A percentile compares a stretch with the other conserved stretches of the same genome.
Conservation (phyloP, 1,284 basidiomycete species). For the Moniliophthora roreri region DNA sequence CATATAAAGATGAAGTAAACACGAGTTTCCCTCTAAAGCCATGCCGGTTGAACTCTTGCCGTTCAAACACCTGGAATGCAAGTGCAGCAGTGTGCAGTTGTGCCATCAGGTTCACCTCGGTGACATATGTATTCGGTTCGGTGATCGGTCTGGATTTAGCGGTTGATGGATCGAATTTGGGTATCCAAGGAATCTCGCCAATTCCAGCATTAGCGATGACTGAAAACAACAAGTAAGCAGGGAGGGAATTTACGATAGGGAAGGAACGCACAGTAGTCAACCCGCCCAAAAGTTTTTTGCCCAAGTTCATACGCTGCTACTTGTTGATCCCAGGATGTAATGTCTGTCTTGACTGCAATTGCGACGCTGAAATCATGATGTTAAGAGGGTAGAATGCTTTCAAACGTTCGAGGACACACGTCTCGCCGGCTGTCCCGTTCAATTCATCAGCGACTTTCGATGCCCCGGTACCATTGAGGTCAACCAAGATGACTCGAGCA, state of each 20-base stretch:
- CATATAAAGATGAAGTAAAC: constrained; percentile 19
- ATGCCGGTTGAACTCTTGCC: constrained; percentile 17
- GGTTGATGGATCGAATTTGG: constrained; percentile 16
- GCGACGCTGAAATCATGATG: constrained; percentile 13
- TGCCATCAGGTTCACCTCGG: constrained; percentile 18
- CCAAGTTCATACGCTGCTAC: constrained; percentile 19
- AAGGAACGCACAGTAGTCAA: constrained; percentile 17
- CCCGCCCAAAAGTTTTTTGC: constrained; percentile 17
- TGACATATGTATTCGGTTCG: constrained; percentile 15
- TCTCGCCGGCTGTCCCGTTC: constrained; percentile 17
- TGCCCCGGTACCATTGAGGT: constrained; percentile 16
- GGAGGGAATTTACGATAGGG: neutral
- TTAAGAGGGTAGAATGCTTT: neutral
- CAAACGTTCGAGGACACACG: constrained; percentile 9
- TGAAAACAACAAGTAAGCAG: neutral
- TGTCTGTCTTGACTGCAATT: constrained; percentile 18
- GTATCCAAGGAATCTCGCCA: constrained; percentile 20
- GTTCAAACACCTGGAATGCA: constrained; percentile 22
- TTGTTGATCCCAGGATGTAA: constrained; percentile 20
- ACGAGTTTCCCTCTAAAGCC: constrained; percentile 22
- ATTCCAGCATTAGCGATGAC: constrained; percentile 24
- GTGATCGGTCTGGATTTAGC: constrained; percentile 15
- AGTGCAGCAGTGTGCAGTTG: constrained; percentile 22
- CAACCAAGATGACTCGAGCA: constrained; percentile 19
- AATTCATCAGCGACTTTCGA: constrained; percentile 17